These are phyloP conservation scores for Colletotrichum trifolii DNA, from an alignment of 2,329 filamentous ascomycete genomes.

Conservation along the genomic window DNA sequence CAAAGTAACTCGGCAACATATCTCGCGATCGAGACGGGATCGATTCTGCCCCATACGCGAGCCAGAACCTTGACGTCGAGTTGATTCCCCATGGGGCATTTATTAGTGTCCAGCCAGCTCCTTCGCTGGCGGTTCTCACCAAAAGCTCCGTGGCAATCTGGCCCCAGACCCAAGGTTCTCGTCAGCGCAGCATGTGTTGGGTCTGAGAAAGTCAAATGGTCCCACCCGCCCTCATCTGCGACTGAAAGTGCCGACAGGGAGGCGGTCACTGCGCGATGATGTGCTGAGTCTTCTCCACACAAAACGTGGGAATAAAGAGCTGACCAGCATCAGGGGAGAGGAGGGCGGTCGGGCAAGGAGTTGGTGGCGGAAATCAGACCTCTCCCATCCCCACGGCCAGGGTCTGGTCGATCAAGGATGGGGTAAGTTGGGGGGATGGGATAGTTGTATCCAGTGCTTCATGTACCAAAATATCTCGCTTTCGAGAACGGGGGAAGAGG, in stretches of 20 bases:
- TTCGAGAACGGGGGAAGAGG: too few relatives aligned
- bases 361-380: neutral
- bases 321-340: neutral
- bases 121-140: too few relatives aligned
- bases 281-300: neutral
- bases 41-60: too few relatives aligned
- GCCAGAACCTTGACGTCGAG: too few relatives aligned
- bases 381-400: neutral
- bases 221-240: neutral
- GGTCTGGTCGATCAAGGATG: neutral
- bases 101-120: neutral
- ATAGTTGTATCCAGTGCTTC: too few relatives aligned
- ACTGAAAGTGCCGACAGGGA: neutral
- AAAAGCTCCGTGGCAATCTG: too few relatives aligned
- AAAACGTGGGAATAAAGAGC: constrained; percentile 12
- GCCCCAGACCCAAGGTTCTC: too few relatives aligned
- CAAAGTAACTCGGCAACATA: too few relatives aligned
- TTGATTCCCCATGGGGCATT: neutral
- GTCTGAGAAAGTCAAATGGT: constrained; percentile 8
- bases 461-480: too few relatives aligned
- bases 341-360: too few relatives aligned
- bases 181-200: constrained; percentile 8
- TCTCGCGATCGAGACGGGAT: too few relatives aligned
- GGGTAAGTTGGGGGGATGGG: too few relatives aligned
- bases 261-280: constrained; percentile 4